These are phyloP conservation scores for Lentinula detonsa DNA, from an alignment of 768 basidiomycete species.

Conservation along the genomic window DNA sequence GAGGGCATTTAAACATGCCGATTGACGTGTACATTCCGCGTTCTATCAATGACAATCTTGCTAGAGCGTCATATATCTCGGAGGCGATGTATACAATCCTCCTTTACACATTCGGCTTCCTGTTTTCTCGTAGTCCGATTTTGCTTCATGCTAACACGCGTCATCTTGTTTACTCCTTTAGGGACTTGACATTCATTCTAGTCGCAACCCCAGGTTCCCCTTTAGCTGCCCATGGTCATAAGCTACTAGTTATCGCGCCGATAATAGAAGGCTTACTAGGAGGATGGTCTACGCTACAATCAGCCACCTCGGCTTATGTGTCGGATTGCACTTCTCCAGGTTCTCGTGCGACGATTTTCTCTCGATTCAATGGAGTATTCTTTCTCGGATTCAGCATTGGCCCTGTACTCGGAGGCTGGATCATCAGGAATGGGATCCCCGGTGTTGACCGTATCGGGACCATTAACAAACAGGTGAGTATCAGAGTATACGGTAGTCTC, in stretches of 20 bases:
- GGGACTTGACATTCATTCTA: slow-evolving; percentile 80
- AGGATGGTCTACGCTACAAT: slow-evolving; percentile 74
- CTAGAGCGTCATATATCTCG: not conserved
- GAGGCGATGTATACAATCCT: not conserved
- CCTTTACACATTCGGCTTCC: not conserved
- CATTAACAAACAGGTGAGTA: not conserved
- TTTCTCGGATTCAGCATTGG: slow-evolving; percentile 76
- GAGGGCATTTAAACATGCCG: not conserved
- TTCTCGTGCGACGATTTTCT: slow-evolving; percentile 68
- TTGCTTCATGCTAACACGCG: not conserved
- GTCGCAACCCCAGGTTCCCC: slow-evolving; percentile 65
- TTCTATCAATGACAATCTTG: not conserved
- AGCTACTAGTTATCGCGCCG: slow-evolving; percentile 73
- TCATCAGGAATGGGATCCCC: slow-evolving; percentile 35
- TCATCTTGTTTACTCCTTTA: slow-evolving; percentile 21
- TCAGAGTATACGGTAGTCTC: not conserved
- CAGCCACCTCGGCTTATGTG: slow-evolving; percentile 75
- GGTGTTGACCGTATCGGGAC: slow-evolving; percentile 9
- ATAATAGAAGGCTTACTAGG: slow-evolving; percentile 79
- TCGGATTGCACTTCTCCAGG: slow-evolving; percentile 84
- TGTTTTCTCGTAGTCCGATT: not conserved
- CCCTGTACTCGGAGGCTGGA: slow-evolving; percentile 63
- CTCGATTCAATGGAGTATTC: slow-evolving; percentile 71
- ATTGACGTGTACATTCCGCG: not conserved
- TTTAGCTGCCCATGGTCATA: slow-evolving; percentile 63